Conservation (phyloP, 176 grass and related monocot genomes). For the Poa pratensis region DNA sequence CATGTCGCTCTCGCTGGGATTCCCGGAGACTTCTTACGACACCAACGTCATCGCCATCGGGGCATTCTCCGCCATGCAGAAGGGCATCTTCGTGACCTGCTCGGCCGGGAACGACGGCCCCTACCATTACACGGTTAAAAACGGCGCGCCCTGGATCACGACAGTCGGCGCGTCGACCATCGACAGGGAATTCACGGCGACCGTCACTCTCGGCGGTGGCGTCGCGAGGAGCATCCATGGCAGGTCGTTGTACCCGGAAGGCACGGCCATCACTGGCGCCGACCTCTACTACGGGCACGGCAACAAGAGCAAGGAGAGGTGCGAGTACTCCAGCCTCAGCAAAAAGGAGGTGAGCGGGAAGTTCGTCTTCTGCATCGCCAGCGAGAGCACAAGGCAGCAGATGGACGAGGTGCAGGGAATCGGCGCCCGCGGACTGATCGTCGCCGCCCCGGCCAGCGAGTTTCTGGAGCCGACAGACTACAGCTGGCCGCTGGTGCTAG, state of each 20-base stretch:
- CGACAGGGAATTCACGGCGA: conserved; percentile 63
- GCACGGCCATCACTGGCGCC: background rate
- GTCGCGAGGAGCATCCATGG: conserved; percentile 41
- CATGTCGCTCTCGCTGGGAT: conserved; percentile 63
- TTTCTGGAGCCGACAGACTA: conserved; percentile 43
- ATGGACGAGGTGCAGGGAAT: conserved; percentile 39
- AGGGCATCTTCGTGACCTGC: conserved; percentile 58
- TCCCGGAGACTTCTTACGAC: conserved; percentile 54
- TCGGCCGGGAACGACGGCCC: conserved; percentile 68
- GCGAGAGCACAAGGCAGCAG: too few relatives aligned
- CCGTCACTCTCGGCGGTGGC: conserved; percentile 38
- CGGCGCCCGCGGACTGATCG: conserved; percentile 56
- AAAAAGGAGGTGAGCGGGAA: too few relatives aligned
- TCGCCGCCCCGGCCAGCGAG: conserved; percentile 13
- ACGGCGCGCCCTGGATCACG: conserved; percentile 68
- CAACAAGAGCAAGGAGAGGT: conserved; percentile 47
- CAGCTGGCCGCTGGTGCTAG: conserved; percentile 46
- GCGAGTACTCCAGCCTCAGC: conserved; percentile 44
- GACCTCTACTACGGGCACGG: conserved; percentile 53
- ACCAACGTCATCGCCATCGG: conserved; percentile 62
- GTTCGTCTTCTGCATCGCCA: too few relatives aligned
- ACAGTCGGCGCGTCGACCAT: conserved; percentile 66
- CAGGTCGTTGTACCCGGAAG: conserved; percentile 57
- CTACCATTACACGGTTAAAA: conserved; percentile 48
- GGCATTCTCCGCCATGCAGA: conserved; percentile 56